A percentile compares a stretch with the other conserved stretches of the same genome.
Evolutionary conservation across 2,329 filamentous ascomycete genomes (phyloP).

Genomic region (Xylaria digitata): DNA sequence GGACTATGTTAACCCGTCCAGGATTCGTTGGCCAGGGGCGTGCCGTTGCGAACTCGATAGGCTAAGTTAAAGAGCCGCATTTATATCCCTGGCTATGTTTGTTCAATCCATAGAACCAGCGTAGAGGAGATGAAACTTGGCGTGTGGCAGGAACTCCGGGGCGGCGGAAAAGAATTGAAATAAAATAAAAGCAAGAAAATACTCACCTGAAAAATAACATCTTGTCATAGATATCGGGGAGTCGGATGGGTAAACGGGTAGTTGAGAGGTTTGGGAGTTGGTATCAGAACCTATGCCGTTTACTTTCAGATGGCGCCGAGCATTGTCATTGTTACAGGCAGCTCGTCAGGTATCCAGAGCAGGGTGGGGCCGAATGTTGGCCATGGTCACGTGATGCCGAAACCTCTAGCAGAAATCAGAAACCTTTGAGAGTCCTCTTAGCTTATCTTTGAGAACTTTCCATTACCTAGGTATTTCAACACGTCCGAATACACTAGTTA

Average conservation of each 20-base stretch:
- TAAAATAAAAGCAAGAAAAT: background rate
- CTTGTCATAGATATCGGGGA: constrained; percentile 14
- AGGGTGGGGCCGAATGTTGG: constrained; percentile 15
- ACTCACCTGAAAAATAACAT: constrained; percentile 44
- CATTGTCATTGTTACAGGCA: constrained; percentile 5
- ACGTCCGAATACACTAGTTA: background rate
- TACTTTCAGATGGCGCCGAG: constrained; percentile 8
- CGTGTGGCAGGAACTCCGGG: background rate
- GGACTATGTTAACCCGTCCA: background rate
- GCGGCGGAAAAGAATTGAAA: background rate
- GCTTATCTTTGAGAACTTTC: constrained; percentile 19
- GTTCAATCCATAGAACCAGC: background rate
- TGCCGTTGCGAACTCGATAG: background rate
- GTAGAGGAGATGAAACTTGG: constrained; percentile 4
- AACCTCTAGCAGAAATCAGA: constrained; percentile 5
- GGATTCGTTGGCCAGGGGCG: background rate
- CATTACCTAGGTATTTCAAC: background rate
- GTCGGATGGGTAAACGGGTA: background rate
- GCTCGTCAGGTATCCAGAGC: constrained; percentile 15
- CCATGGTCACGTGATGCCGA: constrained; percentile 26
- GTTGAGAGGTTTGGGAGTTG: background rate
- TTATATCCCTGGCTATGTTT: background rate
- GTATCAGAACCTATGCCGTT: constrained; percentile 10
- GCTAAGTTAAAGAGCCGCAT: background rate
- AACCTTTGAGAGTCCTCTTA: background rate